A percentile compares a stretch with the other conserved stretches of the same genome.
These are phyloP conservation scores for Erodium trifolium DNA, from an alignment of 441 rosid species.

Conservation along the genomic window DNA sequence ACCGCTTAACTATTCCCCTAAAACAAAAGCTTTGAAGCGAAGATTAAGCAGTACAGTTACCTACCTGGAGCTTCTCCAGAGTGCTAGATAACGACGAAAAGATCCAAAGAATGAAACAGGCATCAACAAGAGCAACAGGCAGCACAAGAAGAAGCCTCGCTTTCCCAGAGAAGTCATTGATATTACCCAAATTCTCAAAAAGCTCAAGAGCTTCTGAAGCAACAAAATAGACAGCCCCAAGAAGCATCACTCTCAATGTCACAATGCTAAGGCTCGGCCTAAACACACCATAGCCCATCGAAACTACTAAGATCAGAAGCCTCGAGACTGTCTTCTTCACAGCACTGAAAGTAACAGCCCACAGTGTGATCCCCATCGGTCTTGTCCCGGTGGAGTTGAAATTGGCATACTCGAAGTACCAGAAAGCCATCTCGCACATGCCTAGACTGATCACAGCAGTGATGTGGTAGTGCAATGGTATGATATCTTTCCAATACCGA, in stretches of 20 bases:
- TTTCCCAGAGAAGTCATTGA: constrained; percentile 34
- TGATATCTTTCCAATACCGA: constrained; percentile 27
- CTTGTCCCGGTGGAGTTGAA: constrained; percentile 29
- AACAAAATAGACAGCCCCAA: constrained; percentile 25
- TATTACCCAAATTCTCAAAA: constrained; percentile 29
- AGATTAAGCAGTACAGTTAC: not conserved
- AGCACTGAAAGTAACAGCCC: constrained; percentile 29
- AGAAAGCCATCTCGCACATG: constrained; percentile 37
- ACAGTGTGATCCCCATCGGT: constrained; percentile 28
- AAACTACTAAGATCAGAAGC: constrained; percentile 27
- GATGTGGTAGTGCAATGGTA: constrained; percentile 30
- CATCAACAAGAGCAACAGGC: constrained; percentile 28
- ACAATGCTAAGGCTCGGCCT: constrained; percentile 29
- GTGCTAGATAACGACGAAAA: constrained; percentile 33
- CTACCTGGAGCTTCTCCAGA: constrained; percentile 33
- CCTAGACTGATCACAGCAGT: constrained; percentile 32
- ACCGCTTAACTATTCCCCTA: constrained; percentile 5
- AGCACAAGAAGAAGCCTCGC: constrained; percentile 27
- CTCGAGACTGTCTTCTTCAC: constrained; percentile 31
- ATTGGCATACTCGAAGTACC: constrained; percentile 31
- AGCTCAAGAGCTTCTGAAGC: constrained; percentile 32
- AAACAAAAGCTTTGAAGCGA: not conserved
- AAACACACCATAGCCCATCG: constrained; percentile 35
- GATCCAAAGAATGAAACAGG: constrained; percentile 34
- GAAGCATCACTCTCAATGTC: constrained; percentile 23